A percentile compares a stretch with the other conserved stretches of the same genome.
Conservation (phyloP, 2,329 filamentous ascomycete genomes). For the Elsinoe perseae region DNA sequence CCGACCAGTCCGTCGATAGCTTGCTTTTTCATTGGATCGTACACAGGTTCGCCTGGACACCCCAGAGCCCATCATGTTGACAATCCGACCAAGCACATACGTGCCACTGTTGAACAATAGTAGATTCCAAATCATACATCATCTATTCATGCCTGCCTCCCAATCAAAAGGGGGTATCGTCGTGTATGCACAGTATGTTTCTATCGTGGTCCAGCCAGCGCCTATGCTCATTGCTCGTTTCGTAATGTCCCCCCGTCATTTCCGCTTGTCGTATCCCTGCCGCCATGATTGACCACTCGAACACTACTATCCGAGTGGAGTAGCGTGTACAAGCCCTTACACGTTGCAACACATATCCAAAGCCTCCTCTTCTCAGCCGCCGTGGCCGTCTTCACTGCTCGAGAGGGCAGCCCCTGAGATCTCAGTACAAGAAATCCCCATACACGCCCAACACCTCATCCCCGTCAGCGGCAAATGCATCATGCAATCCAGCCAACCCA, state of each 20-base stretch:
- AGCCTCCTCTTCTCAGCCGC: neutral
- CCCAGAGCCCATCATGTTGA: too few species aligned
- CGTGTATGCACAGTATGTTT: constrained; percentile 2
- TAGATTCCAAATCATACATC: neutral
- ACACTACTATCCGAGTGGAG: neutral
- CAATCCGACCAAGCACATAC: too few species aligned
- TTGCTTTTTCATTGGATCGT: too few species aligned
- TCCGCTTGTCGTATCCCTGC: neutral
- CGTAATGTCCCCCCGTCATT: neutral
- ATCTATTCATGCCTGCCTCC: constrained; percentile 9
- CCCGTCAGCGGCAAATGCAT: constrained; percentile 35
- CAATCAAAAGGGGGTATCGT: constrained; percentile 8
- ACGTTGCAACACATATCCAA: too few species aligned
- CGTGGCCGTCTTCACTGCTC: neutral
- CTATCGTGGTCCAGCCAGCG: neutral
- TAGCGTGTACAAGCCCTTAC: neutral
- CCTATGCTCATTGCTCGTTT: neutral
- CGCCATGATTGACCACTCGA: neutral
- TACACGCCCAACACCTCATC: constrained; percentile 40
- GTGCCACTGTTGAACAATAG: too few species aligned
- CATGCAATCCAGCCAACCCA: constrained; percentile 46
- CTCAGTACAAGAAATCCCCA: constrained; percentile 29
- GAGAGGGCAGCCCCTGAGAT: too few species aligned
- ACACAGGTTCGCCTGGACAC: too few species aligned
- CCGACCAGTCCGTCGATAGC: too few species aligned